Evolutionary conservation across 23 red algal genomes (phyloP).

Genomic region (Chondrus crispus): DNA sequence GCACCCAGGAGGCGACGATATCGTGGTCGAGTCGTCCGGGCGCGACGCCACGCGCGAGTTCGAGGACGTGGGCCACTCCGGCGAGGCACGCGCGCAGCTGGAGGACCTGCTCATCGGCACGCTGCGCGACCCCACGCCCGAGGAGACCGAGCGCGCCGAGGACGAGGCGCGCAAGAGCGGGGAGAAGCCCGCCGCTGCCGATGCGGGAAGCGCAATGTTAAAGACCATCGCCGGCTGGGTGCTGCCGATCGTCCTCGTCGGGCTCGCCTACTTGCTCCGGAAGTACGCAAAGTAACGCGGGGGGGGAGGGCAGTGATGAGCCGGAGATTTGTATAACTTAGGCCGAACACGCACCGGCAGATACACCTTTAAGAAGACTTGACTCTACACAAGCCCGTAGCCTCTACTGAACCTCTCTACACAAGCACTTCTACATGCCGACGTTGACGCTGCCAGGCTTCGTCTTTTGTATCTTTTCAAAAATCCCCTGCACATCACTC

Average conservation of each 20-base stretch:
- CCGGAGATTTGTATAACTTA: no score
- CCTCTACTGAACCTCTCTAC: no score
- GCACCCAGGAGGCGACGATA: constrained; percentile 97
- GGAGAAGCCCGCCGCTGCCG: background rate
- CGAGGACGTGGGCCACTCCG: constrained; percentile 97
- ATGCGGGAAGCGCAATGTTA: background rate
- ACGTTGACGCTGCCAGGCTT: no score
- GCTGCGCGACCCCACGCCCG: constrained; percentile 62
- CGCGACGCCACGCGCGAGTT: constrained; percentile 96
- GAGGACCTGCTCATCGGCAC: constrained; percentile 74
- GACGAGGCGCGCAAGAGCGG: constrained; percentile 4
- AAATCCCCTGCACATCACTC: constrained; percentile 23
- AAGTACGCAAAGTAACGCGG: constrained; percentile 13
- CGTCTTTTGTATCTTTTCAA: constrained; percentile 13
- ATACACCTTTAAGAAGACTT: no score
- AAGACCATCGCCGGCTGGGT: constrained; percentile 33
- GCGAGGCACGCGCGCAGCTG: constrained; percentile 81
- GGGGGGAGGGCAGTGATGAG: no score
- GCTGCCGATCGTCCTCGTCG: constrained; percentile 31
- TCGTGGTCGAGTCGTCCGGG: constrained; percentile 86
- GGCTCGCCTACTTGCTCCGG: constrained; percentile 44
- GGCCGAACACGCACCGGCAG: no score
- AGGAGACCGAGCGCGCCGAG: constrained; percentile 45
- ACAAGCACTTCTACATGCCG: no score
- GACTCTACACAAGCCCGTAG: no score